A percentile compares a stretch with the other conserved stretches of the same genome.
Conservation (phyloP, 176 grass and related monocot genomes). For the Carex cristatella region DNA sequence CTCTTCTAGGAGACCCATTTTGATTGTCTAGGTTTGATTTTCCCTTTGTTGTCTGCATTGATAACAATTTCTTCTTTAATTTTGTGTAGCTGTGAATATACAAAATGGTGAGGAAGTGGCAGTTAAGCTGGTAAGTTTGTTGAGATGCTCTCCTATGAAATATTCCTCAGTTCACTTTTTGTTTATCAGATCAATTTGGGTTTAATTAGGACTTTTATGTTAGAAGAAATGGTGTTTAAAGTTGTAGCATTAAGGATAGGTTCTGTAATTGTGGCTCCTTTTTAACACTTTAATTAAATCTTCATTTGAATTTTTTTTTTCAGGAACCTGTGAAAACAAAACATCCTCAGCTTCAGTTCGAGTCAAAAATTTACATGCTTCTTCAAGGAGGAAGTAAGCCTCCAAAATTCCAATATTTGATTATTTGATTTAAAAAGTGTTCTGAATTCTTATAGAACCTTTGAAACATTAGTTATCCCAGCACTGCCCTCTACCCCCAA, state of each 20-base stretch:
- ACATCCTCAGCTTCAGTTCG: conserved; percentile 65
- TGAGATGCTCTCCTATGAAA: neutral
- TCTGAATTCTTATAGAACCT: neutral
- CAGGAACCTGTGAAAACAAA: conserved; percentile 58
- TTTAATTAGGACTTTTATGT: neutral
- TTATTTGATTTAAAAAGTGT: neutral
- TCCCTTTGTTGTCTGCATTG: neutral
- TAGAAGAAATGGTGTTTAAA: neutral
- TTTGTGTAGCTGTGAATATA: conserved; percentile 31
- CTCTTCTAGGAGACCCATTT: neutral
- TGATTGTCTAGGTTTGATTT: neutral
- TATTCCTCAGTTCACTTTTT: neutral
- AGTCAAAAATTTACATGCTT: conserved; percentile 82
- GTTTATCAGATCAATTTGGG: neutral
- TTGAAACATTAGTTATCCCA: neutral
- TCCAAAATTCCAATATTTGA: neutral
- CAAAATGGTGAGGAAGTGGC: conserved; percentile 39
- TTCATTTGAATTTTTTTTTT: conserved; percentile 16
- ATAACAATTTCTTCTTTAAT: conserved; percentile 7
- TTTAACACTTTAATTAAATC: conserved; percentile 6
- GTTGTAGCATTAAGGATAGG: neutral
- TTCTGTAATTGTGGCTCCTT: neutral
- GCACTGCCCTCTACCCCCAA: neutral
- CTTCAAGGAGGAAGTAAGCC: conserved; percentile 60
- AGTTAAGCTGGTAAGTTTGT: conserved; percentile 25